Evolutionary conservation across 176 grass and related monocot species (phyloP), one percentile per base, ranked within the genome.

Genomic region (Musa beccarii): DNA sequence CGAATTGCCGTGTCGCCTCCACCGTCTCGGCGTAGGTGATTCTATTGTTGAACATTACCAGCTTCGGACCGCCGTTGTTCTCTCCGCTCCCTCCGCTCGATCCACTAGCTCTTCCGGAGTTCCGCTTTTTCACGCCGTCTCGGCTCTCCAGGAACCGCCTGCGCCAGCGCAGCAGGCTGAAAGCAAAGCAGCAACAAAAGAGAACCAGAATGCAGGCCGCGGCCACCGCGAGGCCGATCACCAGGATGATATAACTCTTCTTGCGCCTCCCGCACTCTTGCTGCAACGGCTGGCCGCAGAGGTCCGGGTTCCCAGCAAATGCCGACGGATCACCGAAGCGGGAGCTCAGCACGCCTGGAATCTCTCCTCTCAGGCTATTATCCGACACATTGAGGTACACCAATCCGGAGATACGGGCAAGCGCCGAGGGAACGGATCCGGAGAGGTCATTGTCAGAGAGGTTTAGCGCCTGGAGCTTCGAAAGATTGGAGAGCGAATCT

Each of bases 31-130:
- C 86, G 79, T 99, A 99, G 14, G 95, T 99, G 74, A 89, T 86
- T 76, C 91, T 84, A 83, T 80, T 92, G 71, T 92, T 89, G 82
- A 99, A 99, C 95, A 99, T 99, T 49, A 94, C 83, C 83, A 99
- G 22, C 79, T 86, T 94, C 9, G 95, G 87, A 66, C 87, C 90
- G 75, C 83, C 89, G 10, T 63, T 72, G n/a, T 83, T 83, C 21
- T 80, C 85, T 52, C 93, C 69, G 56, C 90, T 92, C 17, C 84
- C 85, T 63, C 80, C 83, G 26, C 95, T 99, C 2, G 95, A 99
- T n/a, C 91, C 95, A 2, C 95, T 99, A 51, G 91, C 95, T 28
- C 95, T 73, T 17, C 95, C 91, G 0, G 95, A 91, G 76, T 85
- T 94, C 66, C 95, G 84, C 79, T 99, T 99, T 69, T 99, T 99